Conservation (phyloP, 495 filamentous ascomycete genomes). For the Lasiosphaeriaceae sp. region DNA sequence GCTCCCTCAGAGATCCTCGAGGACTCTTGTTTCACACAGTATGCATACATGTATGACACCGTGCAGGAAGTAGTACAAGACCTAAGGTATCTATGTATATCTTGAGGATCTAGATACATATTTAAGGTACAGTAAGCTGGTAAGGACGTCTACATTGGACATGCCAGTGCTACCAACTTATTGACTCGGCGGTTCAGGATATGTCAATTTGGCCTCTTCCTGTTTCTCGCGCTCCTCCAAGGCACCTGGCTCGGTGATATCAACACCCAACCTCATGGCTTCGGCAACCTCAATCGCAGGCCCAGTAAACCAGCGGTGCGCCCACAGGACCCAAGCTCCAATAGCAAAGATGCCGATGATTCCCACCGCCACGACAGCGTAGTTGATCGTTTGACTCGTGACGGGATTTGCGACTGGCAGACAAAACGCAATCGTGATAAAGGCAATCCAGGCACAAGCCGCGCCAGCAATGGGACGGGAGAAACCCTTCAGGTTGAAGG, state of each 20-base stretch:
- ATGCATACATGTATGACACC: too few species aligned
- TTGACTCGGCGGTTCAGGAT: background rate
- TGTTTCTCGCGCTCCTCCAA: conserved; percentile 40
- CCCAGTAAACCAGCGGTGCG: conserved; percentile 55
- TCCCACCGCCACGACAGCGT: conserved; percentile 60
- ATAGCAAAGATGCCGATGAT: conserved; percentile 47
- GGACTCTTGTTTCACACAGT: too few species aligned
- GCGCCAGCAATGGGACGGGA: conserved; percentile 51
- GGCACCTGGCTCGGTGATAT: conserved; percentile 43
- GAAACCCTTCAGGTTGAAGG: conserved; percentile 54
- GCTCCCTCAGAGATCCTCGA: too few species aligned
- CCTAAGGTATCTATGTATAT: too few species aligned
- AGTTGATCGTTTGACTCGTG: conserved; percentile 55
- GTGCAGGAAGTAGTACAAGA: too few species aligned
- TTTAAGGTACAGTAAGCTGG: too few species aligned
- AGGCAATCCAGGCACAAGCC: conserved; percentile 51
- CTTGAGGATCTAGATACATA: too few species aligned
- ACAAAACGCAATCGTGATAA: conserved; percentile 61
- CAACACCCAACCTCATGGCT: conserved; percentile 45
- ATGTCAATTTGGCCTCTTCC: background rate
- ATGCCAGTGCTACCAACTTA: too few species aligned
- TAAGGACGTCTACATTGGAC: too few species aligned
- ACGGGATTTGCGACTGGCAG: conserved; percentile 58
- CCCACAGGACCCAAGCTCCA: conserved; percentile 37
- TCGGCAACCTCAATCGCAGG: conserved; percentile 51